Percentiles rank a stretch among this genome's conserved stretches.
Evolutionary conservation across 1,284 basidiomycete species (phyloP).

Genomic region (Mycena citricolor): DNA sequence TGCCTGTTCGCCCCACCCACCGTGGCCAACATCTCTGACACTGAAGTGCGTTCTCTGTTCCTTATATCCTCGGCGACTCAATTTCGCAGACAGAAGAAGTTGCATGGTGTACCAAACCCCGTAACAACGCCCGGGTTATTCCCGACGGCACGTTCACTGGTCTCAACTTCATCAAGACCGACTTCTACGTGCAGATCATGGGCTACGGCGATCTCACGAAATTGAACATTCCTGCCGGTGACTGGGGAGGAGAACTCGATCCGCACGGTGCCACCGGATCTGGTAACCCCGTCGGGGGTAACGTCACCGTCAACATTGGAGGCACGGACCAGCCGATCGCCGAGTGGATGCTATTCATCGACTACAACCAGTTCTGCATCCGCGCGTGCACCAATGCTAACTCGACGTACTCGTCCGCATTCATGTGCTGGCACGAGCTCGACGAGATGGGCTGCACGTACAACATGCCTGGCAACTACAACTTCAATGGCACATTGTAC

Average conservation of each 20-base stretch:
- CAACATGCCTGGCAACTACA: constrained; percentile 42
- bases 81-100: constrained; percentile 50
- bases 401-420: constrained; percentile 46
- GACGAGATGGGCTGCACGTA: constrained; percentile 43
- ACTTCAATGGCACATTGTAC: constrained; percentile 37
- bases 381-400: constrained; percentile 55
- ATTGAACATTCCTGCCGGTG: constrained; percentile 36
- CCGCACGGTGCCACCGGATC: constrained; percentile 50
- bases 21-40: constrained; percentile 3
- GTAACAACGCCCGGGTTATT: constrained; percentile 60
- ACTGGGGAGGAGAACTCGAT: constrained; percentile 62
- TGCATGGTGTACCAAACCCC: constrained; percentile 65
- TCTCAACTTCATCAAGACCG: constrained; percentile 43
- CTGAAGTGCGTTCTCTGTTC: constrained; percentile 27
- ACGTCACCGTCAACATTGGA: constrained; percentile 39
- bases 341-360: constrained; percentile 38
- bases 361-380: constrained; percentile 39
- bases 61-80: background rate
- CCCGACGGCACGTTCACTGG: constrained; percentile 58
- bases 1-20: constrained; percentile 39
- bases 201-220: constrained; percentile 43
- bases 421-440: constrained; percentile 44
- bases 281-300: constrained; percentile 45
- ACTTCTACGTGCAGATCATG: constrained; percentile 41
- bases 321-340: constrained; percentile 34